phyloP scores from a whole-genome alignment of 1,139 yeast species.

The Arxiozyma bovina region DNA sequence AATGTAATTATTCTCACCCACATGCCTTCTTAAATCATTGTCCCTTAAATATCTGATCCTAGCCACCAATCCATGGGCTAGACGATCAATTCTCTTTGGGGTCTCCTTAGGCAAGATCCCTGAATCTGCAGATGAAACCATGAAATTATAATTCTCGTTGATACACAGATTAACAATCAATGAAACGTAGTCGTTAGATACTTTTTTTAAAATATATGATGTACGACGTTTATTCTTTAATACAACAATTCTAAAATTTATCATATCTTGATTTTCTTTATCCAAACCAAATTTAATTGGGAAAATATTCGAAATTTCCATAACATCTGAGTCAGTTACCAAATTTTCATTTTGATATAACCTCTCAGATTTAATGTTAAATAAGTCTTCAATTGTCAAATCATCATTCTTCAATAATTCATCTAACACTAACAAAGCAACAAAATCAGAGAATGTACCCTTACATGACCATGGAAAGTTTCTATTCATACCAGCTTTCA shows the following conservation, averaged over 20 bases:
- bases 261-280: constrained; percentile 4
- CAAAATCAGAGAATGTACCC: constrained; percentile 21
- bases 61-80: constrained; percentile 13
- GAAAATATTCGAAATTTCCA: constrained; percentile 20
- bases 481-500: constrained; percentile 26
- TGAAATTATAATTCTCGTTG: constrained; percentile 9
- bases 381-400: constrained; percentile 17
- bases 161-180: constrained; percentile 14
- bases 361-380: constrained; percentile 17
- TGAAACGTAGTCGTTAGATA: constrained; percentile 13
- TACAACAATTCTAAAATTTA: constrained; percentile 18
- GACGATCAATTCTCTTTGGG: constrained; percentile 15
- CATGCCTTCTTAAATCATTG: constrained; percentile 23
- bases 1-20: constrained; percentile 25
- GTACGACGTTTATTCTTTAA: constrained; percentile 16
- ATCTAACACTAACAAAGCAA: constrained; percentile 19
- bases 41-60: constrained; percentile 17
- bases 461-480: constrained; percentile 26
- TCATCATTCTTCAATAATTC: constrained; percentile 21
- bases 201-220: constrained; percentile 11
- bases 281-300: constrained; percentile 8
- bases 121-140: constrained; percentile 3
- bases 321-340: constrained; percentile 14
- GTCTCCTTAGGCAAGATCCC: constrained; percentile 10
- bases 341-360: constrained; percentile 4